Base-by-base conservation (phyloP, 2,329 filamentous ascomycete species). In the Myriosclerotinia curreyana region DNA sequence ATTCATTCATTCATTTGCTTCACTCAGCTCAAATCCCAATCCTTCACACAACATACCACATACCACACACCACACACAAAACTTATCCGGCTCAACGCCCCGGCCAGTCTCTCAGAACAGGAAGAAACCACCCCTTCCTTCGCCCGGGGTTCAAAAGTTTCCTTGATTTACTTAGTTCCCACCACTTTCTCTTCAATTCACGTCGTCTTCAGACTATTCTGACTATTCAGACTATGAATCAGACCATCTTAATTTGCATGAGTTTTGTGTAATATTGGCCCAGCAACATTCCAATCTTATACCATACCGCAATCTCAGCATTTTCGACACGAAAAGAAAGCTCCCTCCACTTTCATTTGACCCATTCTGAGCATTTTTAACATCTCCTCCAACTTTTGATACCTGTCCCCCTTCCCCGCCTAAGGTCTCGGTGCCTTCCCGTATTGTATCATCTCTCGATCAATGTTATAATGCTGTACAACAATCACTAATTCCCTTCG, bases 101-200 rank as follows among this genome's bases (percentile, higher is more conserved):
- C 54, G 12, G 28, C 40, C 54, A n/a, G 34, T 46, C 40, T 46
- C 40, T 58, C 28, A 46, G 38, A 46, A 58, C 40, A 25, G 54
- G 54, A 58, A 46, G 40, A 31, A 58, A 58, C 28, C 54, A 58
- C 28, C 54, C 54, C 54, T 58, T 55, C 52, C 36, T 55, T 58
- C 54, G 54, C 34, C 46, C 40, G 54, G 25, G 53, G 53, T 56
- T 22, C 25, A 46, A 58, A 40, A 11, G 6, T 46, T 58, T 58
- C 54, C 40, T 58, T 58, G 54, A 46, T 58, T 55, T 46, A 17
- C 22, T 22, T n/a, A n/a, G n/a, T n/a, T 58, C n/a, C 28, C 28
- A 36, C 40, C n/a, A 46, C 40, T 46, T 46, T 11, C 42, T 58
- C 42, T 58, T 58, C 42, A 25, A 28, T 48, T 25, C 28, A 58